Evolutionary conservation across 441 rosid genomes (phyloP).

Genomic region (Melastoma candidum): DNA sequence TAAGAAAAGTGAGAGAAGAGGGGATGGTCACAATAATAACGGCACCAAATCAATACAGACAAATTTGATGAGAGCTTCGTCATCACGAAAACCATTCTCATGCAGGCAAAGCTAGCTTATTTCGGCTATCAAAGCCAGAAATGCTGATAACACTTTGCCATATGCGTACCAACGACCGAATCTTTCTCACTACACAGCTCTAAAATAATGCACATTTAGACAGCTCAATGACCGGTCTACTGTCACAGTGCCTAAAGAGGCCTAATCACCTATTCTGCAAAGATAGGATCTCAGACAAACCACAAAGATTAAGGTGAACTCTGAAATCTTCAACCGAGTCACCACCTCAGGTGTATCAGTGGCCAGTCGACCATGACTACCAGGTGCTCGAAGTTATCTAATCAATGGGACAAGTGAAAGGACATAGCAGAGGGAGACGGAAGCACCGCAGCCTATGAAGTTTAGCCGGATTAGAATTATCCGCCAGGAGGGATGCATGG

Average conservation of each 20-base stretch:
- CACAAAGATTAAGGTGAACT: slow-evolving; percentile 21
- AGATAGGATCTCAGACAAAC: slow-evolving; percentile 7
- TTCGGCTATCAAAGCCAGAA: too few relatives aligned
- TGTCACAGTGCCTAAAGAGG: neutral
- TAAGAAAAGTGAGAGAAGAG: too few relatives aligned
- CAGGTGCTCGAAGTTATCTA: slow-evolving; percentile 53
- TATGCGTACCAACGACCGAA: neutral
- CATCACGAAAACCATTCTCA: too few relatives aligned
- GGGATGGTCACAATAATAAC: too few relatives aligned
- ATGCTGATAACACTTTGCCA: too few relatives aligned
- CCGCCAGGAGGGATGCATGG: slow-evolving; percentile 22
- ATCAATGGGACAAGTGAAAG: slow-evolving; percentile 17
- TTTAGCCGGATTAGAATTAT: slow-evolving; percentile 24
- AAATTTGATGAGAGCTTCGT: too few relatives aligned
- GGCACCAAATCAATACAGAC: too few relatives aligned
- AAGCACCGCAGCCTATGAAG: slow-evolving; percentile 18
- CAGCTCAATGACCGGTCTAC: slow-evolving; percentile 7
- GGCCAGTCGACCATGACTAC: slow-evolving; percentile 38
- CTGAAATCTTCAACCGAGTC: slow-evolving; percentile 30
- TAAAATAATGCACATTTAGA: slow-evolving; percentile 3
- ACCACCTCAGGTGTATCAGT: slow-evolving; percentile 86
- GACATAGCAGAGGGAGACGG: slow-evolving; percentile 12
- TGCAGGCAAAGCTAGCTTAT: too few relatives aligned
- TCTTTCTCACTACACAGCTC: slow-evolving; percentile 1
- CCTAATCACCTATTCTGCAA: neutral